phyloP scores from a whole-genome alignment of 768 basidiomycete genomes.

The Boletus sp. region DNA sequence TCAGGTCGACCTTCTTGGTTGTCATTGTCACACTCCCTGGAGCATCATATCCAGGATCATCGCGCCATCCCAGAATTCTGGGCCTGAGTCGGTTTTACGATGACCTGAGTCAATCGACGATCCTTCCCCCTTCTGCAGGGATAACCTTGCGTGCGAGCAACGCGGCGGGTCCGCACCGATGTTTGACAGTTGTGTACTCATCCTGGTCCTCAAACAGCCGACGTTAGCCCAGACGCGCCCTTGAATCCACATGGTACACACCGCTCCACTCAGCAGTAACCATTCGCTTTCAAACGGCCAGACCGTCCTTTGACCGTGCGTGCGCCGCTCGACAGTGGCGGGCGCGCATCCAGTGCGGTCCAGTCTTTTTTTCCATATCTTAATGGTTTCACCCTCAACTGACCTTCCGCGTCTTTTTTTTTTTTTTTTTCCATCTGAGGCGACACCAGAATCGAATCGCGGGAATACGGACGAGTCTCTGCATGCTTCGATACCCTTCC shows the following conservation, averaged over 20 bases:
- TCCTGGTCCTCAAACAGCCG: constrained; percentile 6
- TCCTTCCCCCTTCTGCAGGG: not conserved
- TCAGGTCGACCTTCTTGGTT: not conserved
- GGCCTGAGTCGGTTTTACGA: not conserved
- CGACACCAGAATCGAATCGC: not conserved
- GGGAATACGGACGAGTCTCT: not conserved
- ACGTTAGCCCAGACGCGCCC: not conserved
- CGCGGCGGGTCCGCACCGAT: not conserved
- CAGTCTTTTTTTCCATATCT: no score
- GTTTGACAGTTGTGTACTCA: not conserved
- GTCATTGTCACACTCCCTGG: not conserved
- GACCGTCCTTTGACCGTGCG: not conserved
- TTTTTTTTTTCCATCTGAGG: not conserved
- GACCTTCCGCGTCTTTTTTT: not conserved
- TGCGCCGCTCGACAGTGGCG: not conserved
- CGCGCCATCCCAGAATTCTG: not conserved
- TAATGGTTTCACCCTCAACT: not conserved
- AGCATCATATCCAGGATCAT: not conserved
- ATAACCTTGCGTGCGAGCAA: constrained; percentile 1
- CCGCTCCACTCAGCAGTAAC: not conserved
- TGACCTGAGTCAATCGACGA: not conserved
- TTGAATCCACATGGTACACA: not conserved
- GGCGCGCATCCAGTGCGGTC: not conserved
- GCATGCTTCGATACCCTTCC: not conserved
- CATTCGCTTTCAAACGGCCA: not conserved